Base-by-base conservation (phyloP, 208 protist species). In the Leishmania major region DNA sequence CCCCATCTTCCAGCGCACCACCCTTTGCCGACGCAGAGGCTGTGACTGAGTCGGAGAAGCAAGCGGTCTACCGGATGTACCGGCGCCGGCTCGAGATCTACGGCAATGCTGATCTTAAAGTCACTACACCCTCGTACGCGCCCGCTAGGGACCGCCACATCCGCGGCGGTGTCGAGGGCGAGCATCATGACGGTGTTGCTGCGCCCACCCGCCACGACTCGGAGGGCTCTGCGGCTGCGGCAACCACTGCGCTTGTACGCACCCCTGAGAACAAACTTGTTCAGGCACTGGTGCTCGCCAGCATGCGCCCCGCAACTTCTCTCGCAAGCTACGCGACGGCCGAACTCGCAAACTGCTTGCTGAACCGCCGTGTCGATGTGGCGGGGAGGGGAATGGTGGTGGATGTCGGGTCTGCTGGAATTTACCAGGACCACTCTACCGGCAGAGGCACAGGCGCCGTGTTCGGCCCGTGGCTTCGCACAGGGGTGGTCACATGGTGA, bases 61-160 rank as follows among this genome's bases (percentile, higher is more conserved):
- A 86, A 66, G 77, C 83, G 59, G 83, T 86, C 7, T 82, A 82
- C 74, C 43, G 55, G 10, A 82, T 86, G 78, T 86, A 86, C 35
- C 78, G 82, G n/a, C 71, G 81, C 6, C 62, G 80, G 10, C 82
- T 88, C 55, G 77, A 86, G 37, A 76, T 86, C 72, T 81, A 84
- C 77, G 79, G 74, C 71, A 78, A 78, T 17, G 79, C 82, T 31
- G 70, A 78, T 19, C 40, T 81, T 31, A 84, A 82, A 35, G 78
- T 59, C 13, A 77, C 66, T 25, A 15, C 51, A 2, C 57, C 82
- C n/a, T 78, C 74, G 4, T 64, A 75, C 57, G 4, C 57, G 19
- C 45, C 35, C 49, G 35, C 51, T 59, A 53, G 25, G n/a, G 70
- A 53, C 70, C 55, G 17, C 17, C 28, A 25, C 28, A 55, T 31